Evolutionary conservation across 768 basidiomycete species (phyloP).

Genomic region (Kwoniella europaea): DNA sequence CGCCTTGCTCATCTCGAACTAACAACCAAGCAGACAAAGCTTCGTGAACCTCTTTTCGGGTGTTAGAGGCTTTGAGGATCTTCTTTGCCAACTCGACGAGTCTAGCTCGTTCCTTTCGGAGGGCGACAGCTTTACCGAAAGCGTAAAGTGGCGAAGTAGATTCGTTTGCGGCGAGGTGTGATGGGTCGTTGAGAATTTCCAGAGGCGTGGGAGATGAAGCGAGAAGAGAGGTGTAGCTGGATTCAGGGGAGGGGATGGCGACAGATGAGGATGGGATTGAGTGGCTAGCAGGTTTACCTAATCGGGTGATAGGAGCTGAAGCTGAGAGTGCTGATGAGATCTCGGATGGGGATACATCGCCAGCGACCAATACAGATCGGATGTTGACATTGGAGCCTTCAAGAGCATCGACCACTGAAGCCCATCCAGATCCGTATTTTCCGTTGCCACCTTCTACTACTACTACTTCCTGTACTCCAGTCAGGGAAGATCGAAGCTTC

Average conservation of each 20-base stretch:
- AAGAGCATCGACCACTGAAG: slow-evolving; percentile 61
- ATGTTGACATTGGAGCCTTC: slow-evolving; percentile 57
- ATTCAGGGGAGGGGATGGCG: slow-evolving; percentile 81
- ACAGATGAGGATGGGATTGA: slow-evolving; percentile 43
- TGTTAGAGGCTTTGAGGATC: slow-evolving; percentile 64
- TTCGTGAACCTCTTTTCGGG: slow-evolving; percentile 67
- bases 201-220: slow-evolving; percentile 72
- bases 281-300: slow-evolving; percentile 34
- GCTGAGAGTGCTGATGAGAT: slow-evolving; percentile 50
- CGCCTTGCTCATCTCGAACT: slow-evolving; percentile 68
- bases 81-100: slow-evolving; percentile 71
- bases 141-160: slow-evolving; percentile 95
- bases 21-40: slow-evolving; percentile 77
- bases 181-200: slow-evolving; percentile 82
- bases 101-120: slow-evolving; percentile 74
- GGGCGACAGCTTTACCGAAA: slow-evolving; percentile 83
- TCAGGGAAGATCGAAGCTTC: slow-evolving; percentile 56
- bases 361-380: slow-evolving; percentile 52
- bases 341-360: slow-evolving; percentile 55
- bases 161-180: slow-evolving; percentile 69
- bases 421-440: slow-evolving; percentile 49
- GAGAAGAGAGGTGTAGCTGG: slow-evolving; percentile 87
- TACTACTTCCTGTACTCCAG: slow-evolving; percentile 48
- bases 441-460: slow-evolving; percentile 57
- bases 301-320: slow-evolving; percentile 61